Evolutionary conservation across 1,139 yeast species (phyloP), one percentile per base, ranked within the genome.

Genomic region (Hyphopichia khmerensis): DNA sequence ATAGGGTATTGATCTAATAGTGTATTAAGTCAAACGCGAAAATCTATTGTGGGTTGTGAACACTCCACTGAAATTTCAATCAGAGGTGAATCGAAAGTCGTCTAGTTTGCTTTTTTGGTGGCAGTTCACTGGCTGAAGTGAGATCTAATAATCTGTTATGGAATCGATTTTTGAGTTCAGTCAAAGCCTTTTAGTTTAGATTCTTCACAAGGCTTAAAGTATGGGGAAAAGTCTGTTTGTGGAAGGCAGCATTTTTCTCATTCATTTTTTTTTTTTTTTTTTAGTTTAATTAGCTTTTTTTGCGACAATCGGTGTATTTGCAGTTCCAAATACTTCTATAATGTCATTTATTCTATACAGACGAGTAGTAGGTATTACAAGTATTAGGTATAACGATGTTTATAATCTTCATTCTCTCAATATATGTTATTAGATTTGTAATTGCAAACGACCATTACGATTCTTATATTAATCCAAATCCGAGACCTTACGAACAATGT

Each of bases 381-480:
- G n/a, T n/a, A n/a, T n/a, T n/a, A n/a, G n/a, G n/a, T n/a, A n/a
- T n/a, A n/a, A n/a, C n/a, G n/a, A n/a, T n/a, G n/a, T n/a, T n/a
- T n/a, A n/a, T 6, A 8, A 21, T 26, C n/a, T 26, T 26, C n/a
- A 11, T 26, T 11, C 10, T 26, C 29, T 26, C 10, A 26, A 4
- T 26, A 7, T 11, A 9, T 4, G 29, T 11, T 3, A 26, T 26
- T 26, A 13, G n/a, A 9, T 4, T 26, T 4, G 33, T 7, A 11
- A 13, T 13, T 6, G 4, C 33, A 4, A 21, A 14, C 33, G 17
- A 33, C 71, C 64, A 44, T 31, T 67, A 65, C 51, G 80, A 78
- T 6, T 62, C 72, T 18, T 74, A 76, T 53, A 59, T 68, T 40
- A 75, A 75, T 48, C 77, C 80, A 4, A 67, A 73, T 45, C 77